Percentiles rank a stretch among this genome's conserved stretches.
Conservation (phyloP, 352 stramenopile genomes). For the Globisporangium cederbergense region DNA sequence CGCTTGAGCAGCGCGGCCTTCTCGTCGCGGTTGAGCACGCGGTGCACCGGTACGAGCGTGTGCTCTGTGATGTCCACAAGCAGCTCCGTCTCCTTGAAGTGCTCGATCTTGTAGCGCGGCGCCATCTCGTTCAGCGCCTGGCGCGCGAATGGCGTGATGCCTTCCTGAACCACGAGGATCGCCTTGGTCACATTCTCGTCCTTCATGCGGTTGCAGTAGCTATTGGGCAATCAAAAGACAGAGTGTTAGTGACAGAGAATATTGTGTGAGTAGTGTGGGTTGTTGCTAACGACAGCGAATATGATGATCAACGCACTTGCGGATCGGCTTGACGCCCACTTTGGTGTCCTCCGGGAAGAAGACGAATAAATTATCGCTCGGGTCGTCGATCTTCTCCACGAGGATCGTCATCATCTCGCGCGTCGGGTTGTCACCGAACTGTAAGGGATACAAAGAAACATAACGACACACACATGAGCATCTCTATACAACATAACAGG, state of each 20-base stretch:
- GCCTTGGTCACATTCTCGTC: conserved; percentile 96
- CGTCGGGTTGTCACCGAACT: conserved; percentile 92
- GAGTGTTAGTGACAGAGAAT: not conserved
- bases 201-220: conserved; percentile 96
- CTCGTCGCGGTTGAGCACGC: conserved; percentile 95
- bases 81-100: conserved; percentile 99
- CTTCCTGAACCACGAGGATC: conserved; percentile 96
- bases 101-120: conserved; percentile 90
- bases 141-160: conserved; percentile 97
- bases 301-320: conserved; percentile 70
- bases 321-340: conserved; percentile 97
- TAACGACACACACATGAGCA: not conserved
- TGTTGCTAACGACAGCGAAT: conserved; percentile 13
- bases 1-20: conserved; percentile 97
- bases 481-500: not conserved
- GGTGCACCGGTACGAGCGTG: conserved; percentile 98
- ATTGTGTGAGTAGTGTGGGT: not conserved
- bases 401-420: conserved; percentile 96
- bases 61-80: conserved; percentile 99
- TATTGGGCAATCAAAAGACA: conserved; percentile 7
- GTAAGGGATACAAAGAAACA: not conserved
- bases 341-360: conserved; percentile 99
- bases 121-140: conserved; percentile 95
- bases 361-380: conserved; percentile 96
- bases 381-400: conserved; percentile 91